Conservation (phyloP, 345 rosid species). For the Populus simonii region DNA sequence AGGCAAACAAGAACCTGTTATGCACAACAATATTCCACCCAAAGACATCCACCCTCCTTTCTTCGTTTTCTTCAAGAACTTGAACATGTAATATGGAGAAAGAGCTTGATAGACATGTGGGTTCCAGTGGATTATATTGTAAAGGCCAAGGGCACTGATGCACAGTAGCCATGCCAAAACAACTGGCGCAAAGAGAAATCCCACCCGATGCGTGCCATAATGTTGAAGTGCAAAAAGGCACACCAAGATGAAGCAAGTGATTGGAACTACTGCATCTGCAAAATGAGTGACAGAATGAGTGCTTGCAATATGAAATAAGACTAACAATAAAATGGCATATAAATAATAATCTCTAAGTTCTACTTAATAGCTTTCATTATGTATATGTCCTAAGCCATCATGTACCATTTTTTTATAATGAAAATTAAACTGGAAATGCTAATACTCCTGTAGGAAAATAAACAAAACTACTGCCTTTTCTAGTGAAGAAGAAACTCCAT, state of each 20-base stretch:
- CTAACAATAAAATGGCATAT: background rate
- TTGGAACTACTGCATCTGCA: constrained; percentile 96
- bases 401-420: background rate
- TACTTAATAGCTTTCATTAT: background rate
- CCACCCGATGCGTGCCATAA: constrained; percentile 91
- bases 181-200: constrained; percentile 88
- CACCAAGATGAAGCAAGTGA: constrained; percentile 88
- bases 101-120: constrained; percentile 86
- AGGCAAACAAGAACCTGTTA: constrained; percentile 59
- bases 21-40: constrained; percentile 93
- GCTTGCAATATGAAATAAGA: background rate
- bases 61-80: constrained; percentile 90
- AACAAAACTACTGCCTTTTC: background rate
- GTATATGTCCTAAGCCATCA: background rate
- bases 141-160: constrained; percentile 87
- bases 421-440: background rate
- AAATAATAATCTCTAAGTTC: background rate
- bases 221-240: constrained; percentile 98
- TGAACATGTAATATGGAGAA: constrained; percentile 95
- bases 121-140: constrained; percentile 84
- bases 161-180: constrained; percentile 80
- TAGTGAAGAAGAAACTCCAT: background rate
- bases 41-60: constrained; percentile 98
- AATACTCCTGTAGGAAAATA: background rate
- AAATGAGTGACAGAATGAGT: background rate